phyloP scores from a whole-genome alignment of 2,329 filamentous ascomycete genomes.

The Rhytidhysteron rufulum region DNA sequence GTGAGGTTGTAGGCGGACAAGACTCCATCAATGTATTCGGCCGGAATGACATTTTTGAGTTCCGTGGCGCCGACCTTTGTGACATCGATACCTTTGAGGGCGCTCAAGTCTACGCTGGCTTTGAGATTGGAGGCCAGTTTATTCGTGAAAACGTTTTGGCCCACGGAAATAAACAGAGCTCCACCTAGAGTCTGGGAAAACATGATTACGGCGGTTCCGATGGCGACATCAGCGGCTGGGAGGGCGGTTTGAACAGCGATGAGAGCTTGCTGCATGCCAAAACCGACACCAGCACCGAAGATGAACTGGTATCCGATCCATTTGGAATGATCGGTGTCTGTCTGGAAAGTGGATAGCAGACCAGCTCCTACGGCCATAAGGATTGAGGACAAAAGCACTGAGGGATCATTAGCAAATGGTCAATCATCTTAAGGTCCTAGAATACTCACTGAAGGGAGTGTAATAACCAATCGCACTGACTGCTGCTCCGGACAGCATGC shows the following conservation, averaged over 20 bases:
- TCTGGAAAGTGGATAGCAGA: slow-evolving; percentile 42
- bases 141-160: slow-evolving; percentile 50
- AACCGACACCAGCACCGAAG: slow-evolving; percentile 42
- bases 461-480: slow-evolving; percentile 46
- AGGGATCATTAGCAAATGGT: too few species aligned
- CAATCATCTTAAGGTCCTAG: too few species aligned
- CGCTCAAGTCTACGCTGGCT: slow-evolving; percentile 34
- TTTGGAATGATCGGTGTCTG: slow-evolving; percentile 32
- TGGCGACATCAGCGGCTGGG: slow-evolving; percentile 41
- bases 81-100: slow-evolving; percentile 41
- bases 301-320: slow-evolving; percentile 41
- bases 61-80: slow-evolving; percentile 54
- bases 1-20: slow-evolving; percentile 62
- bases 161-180: slow-evolving; percentile 47
- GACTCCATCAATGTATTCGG: slow-evolving; percentile 51
- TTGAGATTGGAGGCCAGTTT: slow-evolving; percentile 42
- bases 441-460: slow-evolving; percentile 49
- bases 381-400: slow-evolving; percentile 38
- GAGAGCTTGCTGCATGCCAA: slow-evolving; percentile 47
- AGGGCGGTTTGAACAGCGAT: slow-evolving; percentile 46
- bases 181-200: slow-evolving; percentile 47
- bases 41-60: slow-evolving; percentile 51
- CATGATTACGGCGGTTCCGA: slow-evolving; percentile 47
- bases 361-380: slow-evolving; percentile 46
- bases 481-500: slow-evolving; percentile 35